Evolutionary conservation across 257 asterid genomes (phyloP).

Genomic region (Solanum boliviense): DNA sequence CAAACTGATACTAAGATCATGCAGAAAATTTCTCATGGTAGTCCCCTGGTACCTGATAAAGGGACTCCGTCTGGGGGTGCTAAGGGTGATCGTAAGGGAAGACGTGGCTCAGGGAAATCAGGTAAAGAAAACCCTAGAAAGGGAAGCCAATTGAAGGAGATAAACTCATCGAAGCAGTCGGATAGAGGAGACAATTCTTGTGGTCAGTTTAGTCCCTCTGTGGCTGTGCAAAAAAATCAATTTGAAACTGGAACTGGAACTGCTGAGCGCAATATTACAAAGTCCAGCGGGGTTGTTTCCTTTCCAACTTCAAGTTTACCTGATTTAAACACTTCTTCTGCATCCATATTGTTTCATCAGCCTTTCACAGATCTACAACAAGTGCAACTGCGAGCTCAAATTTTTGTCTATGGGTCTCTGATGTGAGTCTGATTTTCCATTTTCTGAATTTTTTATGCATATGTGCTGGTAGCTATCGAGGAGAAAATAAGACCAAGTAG

Average conservation of each 20-base stretch:
- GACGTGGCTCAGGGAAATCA: constrained; percentile 55
- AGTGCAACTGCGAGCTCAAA: constrained; percentile 95
- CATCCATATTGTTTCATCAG: constrained; percentile 60
- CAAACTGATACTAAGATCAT: constrained; percentile 23
- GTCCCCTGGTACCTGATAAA: constrained; percentile 27
- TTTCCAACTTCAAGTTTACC: constrained; percentile 58
- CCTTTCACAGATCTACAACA: constrained; percentile 95
- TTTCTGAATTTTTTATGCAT: not conserved
- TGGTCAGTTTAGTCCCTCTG: constrained; percentile 31
- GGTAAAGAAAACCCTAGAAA: constrained; percentile 58
- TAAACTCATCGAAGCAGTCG: constrained; percentile 32
- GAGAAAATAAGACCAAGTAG: not conserved
- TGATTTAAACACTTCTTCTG: constrained; percentile 66
- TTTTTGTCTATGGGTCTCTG: constrained; percentile 93
- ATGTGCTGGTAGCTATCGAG: not conserved
- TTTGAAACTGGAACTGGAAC: constrained; percentile 32
- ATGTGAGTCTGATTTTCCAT: constrained; percentile 50
- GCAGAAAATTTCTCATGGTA: constrained; percentile 39
- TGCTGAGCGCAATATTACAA: constrained; percentile 20
- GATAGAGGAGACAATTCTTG: constrained; percentile 39
- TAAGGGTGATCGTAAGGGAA: constrained; percentile 54
- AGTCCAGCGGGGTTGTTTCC: constrained; percentile 38
- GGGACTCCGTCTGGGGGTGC: constrained; percentile 27
- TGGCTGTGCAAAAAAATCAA: constrained; percentile 38
- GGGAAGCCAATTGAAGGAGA: constrained; percentile 43